These are phyloP conservation scores for Backusella sp. DNA, from an alignment of 192 early-diverging fungal genomes.

Conservation along the genomic window DNA sequence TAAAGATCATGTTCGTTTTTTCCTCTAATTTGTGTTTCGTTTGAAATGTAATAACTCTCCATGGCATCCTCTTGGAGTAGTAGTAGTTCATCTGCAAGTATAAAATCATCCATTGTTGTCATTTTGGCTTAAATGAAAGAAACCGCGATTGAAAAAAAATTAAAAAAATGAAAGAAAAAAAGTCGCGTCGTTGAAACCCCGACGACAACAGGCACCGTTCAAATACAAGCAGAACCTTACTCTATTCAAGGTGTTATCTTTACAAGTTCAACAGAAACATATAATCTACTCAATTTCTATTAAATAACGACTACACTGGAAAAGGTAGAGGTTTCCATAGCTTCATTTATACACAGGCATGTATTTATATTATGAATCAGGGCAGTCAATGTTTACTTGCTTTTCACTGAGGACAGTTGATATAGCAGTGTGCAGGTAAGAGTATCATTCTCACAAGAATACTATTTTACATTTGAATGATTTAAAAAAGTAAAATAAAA, in stretches of 20 bases:
- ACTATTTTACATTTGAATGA: not conserved
- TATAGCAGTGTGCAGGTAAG: not conserved
- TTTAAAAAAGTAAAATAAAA: not conserved
- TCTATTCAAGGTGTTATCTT: no score
- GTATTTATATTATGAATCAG: not conserved
- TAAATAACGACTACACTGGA: no score
- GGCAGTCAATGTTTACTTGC: not conserved
- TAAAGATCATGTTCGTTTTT: slow-evolving; percentile 44
- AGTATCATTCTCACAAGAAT: not conserved
- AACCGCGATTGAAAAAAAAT: not conserved
- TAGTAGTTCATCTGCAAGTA: slow-evolving; percentile 43
- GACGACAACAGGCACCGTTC: not conserved
- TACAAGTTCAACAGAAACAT: no score
- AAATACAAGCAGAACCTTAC: no score
- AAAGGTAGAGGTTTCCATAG: not conserved
- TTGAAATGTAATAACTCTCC: slow-evolving; percentile 35
- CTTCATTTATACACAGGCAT: not conserved
- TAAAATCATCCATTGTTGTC: slow-evolving; percentile 24
- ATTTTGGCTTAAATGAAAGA: not conserved
- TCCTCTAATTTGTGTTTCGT: slow-evolving; percentile 42
- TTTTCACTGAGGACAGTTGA: not conserved
- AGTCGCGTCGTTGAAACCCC: not conserved
- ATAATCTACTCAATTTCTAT: no score
- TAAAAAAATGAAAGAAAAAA: not conserved
- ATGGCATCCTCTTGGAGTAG: slow-evolving; percentile 41